Evolutionary conservation across 139 green algal species (phyloP).

Genomic region (Tetratostichococcus sp.): DNA sequence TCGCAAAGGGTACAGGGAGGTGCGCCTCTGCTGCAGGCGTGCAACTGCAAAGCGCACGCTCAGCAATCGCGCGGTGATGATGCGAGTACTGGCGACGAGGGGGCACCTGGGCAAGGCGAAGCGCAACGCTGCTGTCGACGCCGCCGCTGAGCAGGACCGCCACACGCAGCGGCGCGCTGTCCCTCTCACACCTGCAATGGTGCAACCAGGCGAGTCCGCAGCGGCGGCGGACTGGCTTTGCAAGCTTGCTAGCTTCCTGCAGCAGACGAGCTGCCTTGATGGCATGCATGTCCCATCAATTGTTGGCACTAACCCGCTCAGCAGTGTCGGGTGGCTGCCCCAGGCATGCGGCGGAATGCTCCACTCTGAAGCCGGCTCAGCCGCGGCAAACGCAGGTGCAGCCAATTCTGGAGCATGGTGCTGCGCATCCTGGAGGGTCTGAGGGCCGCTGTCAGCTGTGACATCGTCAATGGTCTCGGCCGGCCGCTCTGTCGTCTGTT

Average conservation of each 20-base stretch:
- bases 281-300: not conserved
- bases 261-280: too few species aligned
- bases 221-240: too few species aligned
- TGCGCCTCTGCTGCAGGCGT: too few species aligned
- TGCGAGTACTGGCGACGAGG: not conserved
- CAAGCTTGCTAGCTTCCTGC: too few species aligned
- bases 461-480: too few species aligned
- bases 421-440: not conserved
- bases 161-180: conserved; percentile 40
- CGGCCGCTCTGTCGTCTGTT: not conserved
- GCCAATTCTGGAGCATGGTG: not conserved
- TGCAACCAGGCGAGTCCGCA: too few species aligned
- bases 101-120: conserved; percentile 51
- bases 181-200: conserved; percentile 23
- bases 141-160: conserved; percentile 90
- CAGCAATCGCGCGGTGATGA: too few species aligned
- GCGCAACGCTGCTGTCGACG: conserved; percentile 93
- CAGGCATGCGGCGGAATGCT: not conserved
- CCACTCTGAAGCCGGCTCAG: not conserved
- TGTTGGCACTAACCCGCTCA: not conserved
- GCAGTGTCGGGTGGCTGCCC: not conserved
- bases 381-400: too few species aligned
- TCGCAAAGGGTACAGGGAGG: too few species aligned
- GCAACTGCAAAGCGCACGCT: too few species aligned
- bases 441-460: not conserved